Conservation (phyloP, 2,329 filamentous ascomycete genomes). For the Didymella sp. region DNA sequence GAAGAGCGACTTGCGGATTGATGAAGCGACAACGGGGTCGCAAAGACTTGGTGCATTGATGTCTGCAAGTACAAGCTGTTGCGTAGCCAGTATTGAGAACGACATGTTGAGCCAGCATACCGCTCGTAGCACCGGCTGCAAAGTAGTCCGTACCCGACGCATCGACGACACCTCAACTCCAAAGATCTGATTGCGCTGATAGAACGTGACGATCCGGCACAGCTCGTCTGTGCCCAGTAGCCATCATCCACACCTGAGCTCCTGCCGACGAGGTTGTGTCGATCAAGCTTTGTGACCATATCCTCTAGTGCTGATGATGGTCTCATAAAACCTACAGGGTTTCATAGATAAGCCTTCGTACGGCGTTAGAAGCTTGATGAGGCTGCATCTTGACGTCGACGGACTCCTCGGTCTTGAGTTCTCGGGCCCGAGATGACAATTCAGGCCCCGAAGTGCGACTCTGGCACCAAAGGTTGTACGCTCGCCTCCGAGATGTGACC, state of each 20-base stretch:
- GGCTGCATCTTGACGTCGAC: not conserved
- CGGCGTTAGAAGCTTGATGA: not conserved
- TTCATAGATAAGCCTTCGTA: not conserved
- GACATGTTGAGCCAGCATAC: not conserved
- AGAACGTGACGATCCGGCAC: not conserved
- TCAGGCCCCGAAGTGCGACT: constrained; percentile 2
- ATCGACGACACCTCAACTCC: not conserved
- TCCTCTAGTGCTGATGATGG: not conserved
- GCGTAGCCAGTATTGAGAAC: no score
- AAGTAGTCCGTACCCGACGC: not conserved
- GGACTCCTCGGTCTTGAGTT: not conserved
- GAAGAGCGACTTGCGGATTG: no score
- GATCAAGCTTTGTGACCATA: not conserved
- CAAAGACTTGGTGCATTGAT: no score
- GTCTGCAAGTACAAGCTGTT: no score
- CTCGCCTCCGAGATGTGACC: not conserved
- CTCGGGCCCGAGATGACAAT: not conserved
- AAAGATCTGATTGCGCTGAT: not conserved
- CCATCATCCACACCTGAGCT: not conserved
- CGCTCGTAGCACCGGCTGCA: not conserved
- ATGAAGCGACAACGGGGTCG: no score
- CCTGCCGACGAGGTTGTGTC: not conserved
- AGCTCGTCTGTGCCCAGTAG: not conserved
- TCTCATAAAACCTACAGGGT: not conserved
- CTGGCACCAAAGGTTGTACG: not conserved